Evolutionary conservation across 192 early-diverging fungal species (phyloP).

Genomic region (Mortierella alpina): DNA sequence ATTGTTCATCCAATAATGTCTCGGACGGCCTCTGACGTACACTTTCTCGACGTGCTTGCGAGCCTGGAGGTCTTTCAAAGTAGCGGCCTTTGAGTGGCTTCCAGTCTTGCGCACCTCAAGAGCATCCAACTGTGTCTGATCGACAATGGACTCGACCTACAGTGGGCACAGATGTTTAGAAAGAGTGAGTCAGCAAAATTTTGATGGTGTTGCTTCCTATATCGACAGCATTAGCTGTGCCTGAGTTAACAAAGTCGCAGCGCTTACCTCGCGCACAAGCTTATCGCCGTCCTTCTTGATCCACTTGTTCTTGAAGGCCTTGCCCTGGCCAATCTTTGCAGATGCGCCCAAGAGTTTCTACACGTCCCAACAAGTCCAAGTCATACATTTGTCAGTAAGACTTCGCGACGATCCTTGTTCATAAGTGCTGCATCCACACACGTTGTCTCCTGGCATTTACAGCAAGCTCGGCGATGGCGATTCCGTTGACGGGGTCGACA

Average conservation of each 20-base stretch:
- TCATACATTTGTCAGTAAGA: no score
- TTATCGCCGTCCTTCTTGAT: conserved; percentile 83
- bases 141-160: conserved; percentile 80
- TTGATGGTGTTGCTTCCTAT: neutral
- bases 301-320: conserved; percentile 99
- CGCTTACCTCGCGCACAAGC: conserved; percentile 71
- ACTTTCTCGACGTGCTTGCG: conserved; percentile 77
- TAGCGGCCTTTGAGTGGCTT: conserved; percentile 69
- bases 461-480: conserved; percentile 87
- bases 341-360: conserved; percentile 73
- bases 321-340: conserved; percentile 93
- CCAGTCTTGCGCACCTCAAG: conserved; percentile 72
- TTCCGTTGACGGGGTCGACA: conserved; percentile 83
- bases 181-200: conserved; percentile 1
- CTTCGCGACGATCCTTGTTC: neutral
- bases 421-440: conserved; percentile 5
- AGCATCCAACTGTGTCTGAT: conserved; percentile 85
- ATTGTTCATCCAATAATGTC: conserved; percentile 1
- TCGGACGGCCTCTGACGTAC: conserved; percentile 45
- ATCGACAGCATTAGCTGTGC: neutral
- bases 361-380: neutral
- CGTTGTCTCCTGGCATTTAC: conserved; percentile 42
- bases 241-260: no score
- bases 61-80: conserved; percentile 82
- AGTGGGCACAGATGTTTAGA: neutral